Evolutionary conservation across 208 protist genomes (phyloP).

Genomic region (Acanthamoeba quina): DNA sequence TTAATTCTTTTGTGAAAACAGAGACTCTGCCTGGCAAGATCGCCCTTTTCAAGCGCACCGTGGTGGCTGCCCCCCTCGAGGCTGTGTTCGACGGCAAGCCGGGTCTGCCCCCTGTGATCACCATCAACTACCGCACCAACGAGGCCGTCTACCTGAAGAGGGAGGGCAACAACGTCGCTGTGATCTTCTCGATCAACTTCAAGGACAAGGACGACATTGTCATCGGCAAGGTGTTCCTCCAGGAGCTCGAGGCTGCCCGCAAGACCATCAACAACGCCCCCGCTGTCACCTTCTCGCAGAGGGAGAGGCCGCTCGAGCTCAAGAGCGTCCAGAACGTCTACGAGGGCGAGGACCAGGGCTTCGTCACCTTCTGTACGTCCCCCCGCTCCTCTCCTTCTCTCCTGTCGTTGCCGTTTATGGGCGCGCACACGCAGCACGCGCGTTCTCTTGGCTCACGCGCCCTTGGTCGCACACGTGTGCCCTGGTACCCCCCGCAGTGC

Average conservation of each 20-base stretch:
- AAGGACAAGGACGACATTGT: constrained; percentile 85
- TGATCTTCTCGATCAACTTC: constrained; percentile 87
- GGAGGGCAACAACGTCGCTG: constrained; percentile 81
- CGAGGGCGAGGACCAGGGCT: constrained; percentile 78
- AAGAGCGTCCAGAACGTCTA: constrained; percentile 77
- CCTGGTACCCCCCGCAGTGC: neutral
- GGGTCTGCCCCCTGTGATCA: constrained; percentile 64
- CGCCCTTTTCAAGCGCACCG: constrained; percentile 78
- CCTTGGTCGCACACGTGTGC: neutral
- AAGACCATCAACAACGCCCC: constrained; percentile 79
- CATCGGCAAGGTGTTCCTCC: constrained; percentile 86
- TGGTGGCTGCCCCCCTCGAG: constrained; percentile 81
- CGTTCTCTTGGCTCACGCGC: neutral
- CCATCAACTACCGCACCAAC: constrained; percentile 81
- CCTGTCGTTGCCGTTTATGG: no score
- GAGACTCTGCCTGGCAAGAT: neutral
- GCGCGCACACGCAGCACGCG: no score
- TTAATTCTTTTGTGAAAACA: neutral
- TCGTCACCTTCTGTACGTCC: constrained; percentile 81
- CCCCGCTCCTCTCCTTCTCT: neutral
- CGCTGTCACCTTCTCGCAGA: constrained; percentile 80
- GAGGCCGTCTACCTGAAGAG: constrained; percentile 85
- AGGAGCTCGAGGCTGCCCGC: constrained; percentile 75
- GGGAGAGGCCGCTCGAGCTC: constrained; percentile 83
- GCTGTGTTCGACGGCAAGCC: constrained; percentile 35